Base-by-base conservation (phyloP, 306 rosid species). In the Begonia peltatifolia region DNA sequence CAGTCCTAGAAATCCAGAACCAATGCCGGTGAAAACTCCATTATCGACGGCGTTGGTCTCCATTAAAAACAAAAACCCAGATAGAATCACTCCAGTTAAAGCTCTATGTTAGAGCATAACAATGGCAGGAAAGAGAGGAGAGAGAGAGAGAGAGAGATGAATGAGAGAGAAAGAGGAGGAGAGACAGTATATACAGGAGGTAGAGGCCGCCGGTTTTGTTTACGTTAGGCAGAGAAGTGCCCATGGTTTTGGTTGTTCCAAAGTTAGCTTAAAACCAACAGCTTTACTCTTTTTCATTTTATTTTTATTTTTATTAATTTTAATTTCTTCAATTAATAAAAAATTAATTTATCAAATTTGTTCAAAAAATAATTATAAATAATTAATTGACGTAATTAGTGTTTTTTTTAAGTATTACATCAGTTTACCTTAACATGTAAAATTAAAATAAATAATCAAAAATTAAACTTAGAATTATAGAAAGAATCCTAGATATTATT, bases 241-340 rank as follows among this genome's bases (percentile, higher is more conserved):
- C 94, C 92, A 81, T 81, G 85, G 96, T 87, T 73, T 87, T 84
- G 69, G 52, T 46, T 22, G 16, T 15, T 12, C 38, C 38, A 30
- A 30, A 30, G 38, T 30, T 30, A 0, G 38, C 38, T 3, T 30
- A 30, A 30, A 30, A 30, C 38, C 38, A 2, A 30, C 9, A 30
- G 38, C 38, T 30, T 30, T 30, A 30, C 38, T 30, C 38, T 30
- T 30, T 30, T 30, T 30, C n/a, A n/a, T n/a, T n/a, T n/a, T n/a
- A n/a, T 30, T 30, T 30, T 30, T 1, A 30, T 30, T 30, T 30
- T 30, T 1, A 5, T 5, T 30, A 30, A 30, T 30, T 5, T 30
- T 5, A 5, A 30, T 30, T 30, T 30, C 38, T 1, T 5, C 38
- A 30, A 30, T 30, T 30, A 25, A 17, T 17, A 17, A 17, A 17